These are phyloP conservation scores for Kodamaea nitidulidarum DNA, from an alignment of 805 yeast species.

Conservation along the genomic window DNA sequence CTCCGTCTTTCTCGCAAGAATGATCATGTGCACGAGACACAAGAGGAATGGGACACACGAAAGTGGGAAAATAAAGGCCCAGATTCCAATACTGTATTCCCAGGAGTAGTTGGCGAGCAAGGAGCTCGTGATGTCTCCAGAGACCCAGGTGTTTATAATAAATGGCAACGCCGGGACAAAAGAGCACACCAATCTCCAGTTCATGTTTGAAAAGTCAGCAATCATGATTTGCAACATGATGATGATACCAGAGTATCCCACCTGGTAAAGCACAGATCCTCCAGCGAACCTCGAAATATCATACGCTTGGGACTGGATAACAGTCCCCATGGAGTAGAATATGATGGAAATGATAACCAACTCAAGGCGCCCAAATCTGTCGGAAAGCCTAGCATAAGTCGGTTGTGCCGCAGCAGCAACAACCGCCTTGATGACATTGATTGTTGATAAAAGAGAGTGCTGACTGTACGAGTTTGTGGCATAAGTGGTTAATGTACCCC, in stretches of 20 bases:
- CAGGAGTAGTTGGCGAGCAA: slow-evolving; percentile 54
- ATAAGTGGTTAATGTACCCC: slow-evolving; percentile 46
- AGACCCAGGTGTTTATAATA: slow-evolving; percentile 74
- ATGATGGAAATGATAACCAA: slow-evolving; percentile 46
- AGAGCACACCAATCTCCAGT: slow-evolving; percentile 65
- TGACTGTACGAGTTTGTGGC: slow-evolving; percentile 52
- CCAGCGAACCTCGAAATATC: slow-evolving; percentile 58
- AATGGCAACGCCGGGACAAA: slow-evolving; percentile 68
- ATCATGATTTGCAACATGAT: slow-evolving; percentile 53
- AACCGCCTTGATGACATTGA: slow-evolving; percentile 54
- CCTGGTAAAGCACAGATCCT: slow-evolving; percentile 50
- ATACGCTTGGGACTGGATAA: slow-evolving; percentile 57
- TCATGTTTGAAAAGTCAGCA: slow-evolving; percentile 65
- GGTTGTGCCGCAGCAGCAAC: slow-evolving; percentile 67
- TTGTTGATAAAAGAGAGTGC: slow-evolving; percentile 57
- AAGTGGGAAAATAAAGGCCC: slow-evolving; percentile 73
- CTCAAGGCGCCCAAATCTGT: slow-evolving; percentile 62
- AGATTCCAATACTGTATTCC: slow-evolving; percentile 65
- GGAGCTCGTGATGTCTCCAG: slow-evolving; percentile 51
- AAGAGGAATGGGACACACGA: slow-evolving; percentile 55
- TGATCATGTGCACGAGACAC: slow-evolving; percentile 54
- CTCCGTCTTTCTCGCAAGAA: slow-evolving; percentile 48
- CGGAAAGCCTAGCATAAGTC: slow-evolving; percentile 59
- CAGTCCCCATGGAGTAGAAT: slow-evolving; percentile 59
- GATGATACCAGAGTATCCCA: slow-evolving; percentile 60